Evolutionary conservation across 2,329 filamentous ascomycete genomes (phyloP).

Genomic region (Aspergillus fumigatus): DNA sequence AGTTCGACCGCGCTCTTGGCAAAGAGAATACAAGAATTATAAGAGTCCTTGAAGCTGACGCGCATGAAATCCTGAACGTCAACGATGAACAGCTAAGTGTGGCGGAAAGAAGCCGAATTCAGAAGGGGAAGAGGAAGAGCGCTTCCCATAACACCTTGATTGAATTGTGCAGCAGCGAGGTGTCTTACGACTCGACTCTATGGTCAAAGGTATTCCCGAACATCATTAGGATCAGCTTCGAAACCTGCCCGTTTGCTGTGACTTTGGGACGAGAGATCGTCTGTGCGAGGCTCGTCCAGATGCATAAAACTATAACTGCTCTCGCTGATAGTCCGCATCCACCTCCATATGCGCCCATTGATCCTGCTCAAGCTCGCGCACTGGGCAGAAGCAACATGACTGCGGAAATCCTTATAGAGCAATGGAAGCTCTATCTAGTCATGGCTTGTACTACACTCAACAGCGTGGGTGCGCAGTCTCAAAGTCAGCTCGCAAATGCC

Average conservation of each 20-base stretch:
- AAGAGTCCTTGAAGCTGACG: conserved; percentile 85
- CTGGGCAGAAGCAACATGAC: conserved; percentile 57
- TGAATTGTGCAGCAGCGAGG: conserved; percentile 91
- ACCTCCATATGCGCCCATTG: conserved; percentile 35
- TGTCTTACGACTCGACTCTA: conserved; percentile 87
- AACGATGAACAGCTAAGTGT: conserved; percentile 81
- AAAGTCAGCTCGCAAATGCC: conserved; percentile 55
- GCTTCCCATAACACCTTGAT: conserved; percentile 82
- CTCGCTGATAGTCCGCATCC: conserved; percentile 69
- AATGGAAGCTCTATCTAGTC: conserved; percentile 96
- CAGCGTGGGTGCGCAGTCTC: conserved; percentile 65
- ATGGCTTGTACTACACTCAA: conserved; percentile 95
- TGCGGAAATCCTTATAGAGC: conserved; percentile 84
- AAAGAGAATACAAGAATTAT: conserved; percentile 80
- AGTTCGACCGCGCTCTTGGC: conserved; percentile 85
- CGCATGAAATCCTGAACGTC: conserved; percentile 81
- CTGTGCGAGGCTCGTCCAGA: conserved; percentile 85
- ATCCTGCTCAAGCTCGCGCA: conserved; percentile 34
- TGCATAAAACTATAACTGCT: conserved; percentile 78
- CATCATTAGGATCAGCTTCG: conserved; percentile 81
- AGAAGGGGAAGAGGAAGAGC: conserved; percentile 81
- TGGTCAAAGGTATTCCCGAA: conserved; percentile 99
- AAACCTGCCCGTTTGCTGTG: conserved; percentile 86
- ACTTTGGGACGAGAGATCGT: conserved; percentile 87
- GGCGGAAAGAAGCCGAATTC: conserved; percentile 85